phyloP scores from a whole-genome alignment of 345 rosid species.

The Heritiera fomes region DNA sequence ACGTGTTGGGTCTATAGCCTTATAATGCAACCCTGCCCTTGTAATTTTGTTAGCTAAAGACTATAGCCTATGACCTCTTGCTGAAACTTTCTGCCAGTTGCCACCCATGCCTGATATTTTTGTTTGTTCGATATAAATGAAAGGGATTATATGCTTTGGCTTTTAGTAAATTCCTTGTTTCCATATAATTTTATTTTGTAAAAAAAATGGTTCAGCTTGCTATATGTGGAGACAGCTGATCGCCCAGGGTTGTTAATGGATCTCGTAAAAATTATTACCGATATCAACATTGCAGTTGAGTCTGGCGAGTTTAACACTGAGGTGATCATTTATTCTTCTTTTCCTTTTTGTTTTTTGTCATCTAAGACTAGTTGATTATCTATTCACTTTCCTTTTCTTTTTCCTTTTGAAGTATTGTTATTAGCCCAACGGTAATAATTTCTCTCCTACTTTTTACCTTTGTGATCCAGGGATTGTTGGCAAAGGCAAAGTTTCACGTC shows the following conservation, averaged over 20 bases:
- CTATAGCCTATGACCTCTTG: background rate
- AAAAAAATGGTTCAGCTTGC: slow-evolving; percentile 54
- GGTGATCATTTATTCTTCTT: slow-evolving; percentile 36
- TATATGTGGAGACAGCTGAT: slow-evolving; percentile 88
- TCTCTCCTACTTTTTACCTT: slow-evolving; percentile 5
- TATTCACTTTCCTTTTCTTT: background rate
- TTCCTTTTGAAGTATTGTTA: background rate
- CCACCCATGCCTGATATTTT: background rate
- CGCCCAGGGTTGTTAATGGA: slow-evolving; percentile 94
- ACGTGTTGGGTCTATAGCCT: slow-evolving; percentile 13
- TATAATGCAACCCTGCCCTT: slow-evolving; percentile 10
- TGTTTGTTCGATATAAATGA: background rate
- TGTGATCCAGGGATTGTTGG: slow-evolving; percentile 70
- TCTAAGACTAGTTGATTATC: background rate
- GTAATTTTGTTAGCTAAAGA: slow-evolving; percentile 7
- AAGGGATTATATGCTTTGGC: slow-evolving; percentile 12
- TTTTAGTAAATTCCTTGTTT: background rate
- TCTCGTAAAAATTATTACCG: slow-evolving; percentile 76
- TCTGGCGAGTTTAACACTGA: slow-evolving; percentile 99
- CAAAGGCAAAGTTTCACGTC: slow-evolving; percentile 95
- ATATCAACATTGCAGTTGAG: slow-evolving; percentile 74
- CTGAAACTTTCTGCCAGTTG: background rate
- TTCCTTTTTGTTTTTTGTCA: background rate
- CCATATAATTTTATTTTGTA: background rate
- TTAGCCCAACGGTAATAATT: background rate